Evolutionary conservation across 2,329 filamentous ascomycete genomes (phyloP), one percentile per base, ranked within the genome.

Genomic region (Epicoccum nigrum): DNA sequence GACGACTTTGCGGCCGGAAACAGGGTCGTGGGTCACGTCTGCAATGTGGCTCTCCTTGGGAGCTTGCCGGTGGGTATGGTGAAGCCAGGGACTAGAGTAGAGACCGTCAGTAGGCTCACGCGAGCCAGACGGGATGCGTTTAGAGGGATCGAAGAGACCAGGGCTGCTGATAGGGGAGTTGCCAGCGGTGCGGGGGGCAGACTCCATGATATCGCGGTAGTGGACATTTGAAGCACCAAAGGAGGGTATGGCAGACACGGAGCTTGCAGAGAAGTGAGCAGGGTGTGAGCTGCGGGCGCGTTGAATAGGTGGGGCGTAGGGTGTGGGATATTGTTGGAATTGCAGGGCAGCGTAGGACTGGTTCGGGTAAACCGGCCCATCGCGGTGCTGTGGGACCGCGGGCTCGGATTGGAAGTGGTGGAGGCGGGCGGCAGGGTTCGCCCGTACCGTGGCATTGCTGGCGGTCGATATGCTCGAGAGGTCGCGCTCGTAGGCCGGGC

Each of bases 1-100:
- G 79, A 99, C 96, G 45, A 92, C 82, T 77, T 99, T 99, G 57
- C 94, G 90, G 52, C 94, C 94, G 4, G 93, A 96, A 56, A 91
- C 82, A 45, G 84, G 84, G 73, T 97, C 92, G 56, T 92, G 87
- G 67, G 97, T 93, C 62, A 97, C 90, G 65, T 92, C 87, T 45
- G 90, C 92, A 57, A 92, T 91, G 75, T 96, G 90, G 8, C 93
- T 97, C 76, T 81, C 78, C 62, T 79, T 80, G 25, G 78, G 78
- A n/a, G 73, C 71, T 59, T 79, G 77, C 15, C 76, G 61, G 44
- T 81, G 79, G 15, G 75, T 77, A 56, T 75, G 75, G 57, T 81
- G 79, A 39, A 81, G 69, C 61, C 77, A 81, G 0, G 78, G 79
- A 56, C 74, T 79, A 16, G 79, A 73, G 59, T 81, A 81, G 37